Evolutionary conservation across 208 protist genomes (phyloP).

Genomic region (Crithidia expoeki): DNA sequence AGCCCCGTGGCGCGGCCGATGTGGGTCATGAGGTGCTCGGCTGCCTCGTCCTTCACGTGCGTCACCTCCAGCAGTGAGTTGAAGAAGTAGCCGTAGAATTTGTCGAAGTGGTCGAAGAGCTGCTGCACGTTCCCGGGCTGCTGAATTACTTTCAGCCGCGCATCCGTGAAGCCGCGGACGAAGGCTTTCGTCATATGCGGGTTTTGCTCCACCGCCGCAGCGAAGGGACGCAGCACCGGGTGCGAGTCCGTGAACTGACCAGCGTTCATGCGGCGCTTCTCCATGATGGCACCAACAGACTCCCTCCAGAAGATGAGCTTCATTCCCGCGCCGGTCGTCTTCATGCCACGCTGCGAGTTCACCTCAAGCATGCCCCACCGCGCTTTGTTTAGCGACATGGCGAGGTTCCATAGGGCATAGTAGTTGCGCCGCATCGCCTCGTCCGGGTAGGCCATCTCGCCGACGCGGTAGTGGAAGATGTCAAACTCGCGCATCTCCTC

Average conservation of each 20-base stretch:
- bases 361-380: conserved; percentile 92
- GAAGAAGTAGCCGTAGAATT: conserved; percentile 92
- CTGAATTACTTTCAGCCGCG: conserved; percentile 78
- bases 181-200: conserved; percentile 87
- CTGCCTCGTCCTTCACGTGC: conserved; percentile 77
- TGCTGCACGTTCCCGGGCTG: conserved; percentile 90
- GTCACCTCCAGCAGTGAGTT: conserved; percentile 85
- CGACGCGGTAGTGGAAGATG: conserved; percentile 82
- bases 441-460: conserved; percentile 76
- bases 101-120: conserved; percentile 91
- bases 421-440: conserved; percentile 71
- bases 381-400: conserved; percentile 88
- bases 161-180: conserved; percentile 88
- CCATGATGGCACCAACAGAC: conserved; percentile 60
- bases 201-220: conserved; percentile 64
- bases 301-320: conserved; percentile 92
- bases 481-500: conserved; percentile 80
- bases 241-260: conserved; percentile 90
- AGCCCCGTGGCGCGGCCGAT: conserved; percentile 84
- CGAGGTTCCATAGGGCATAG: conserved; percentile 85
- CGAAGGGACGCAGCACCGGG: conserved; percentile 83
- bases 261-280: conserved; percentile 59
- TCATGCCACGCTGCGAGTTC: conserved; percentile 82
- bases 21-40: conserved; percentile 87
- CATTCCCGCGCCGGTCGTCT: conserved; percentile 90